These are phyloP conservation scores for Plasmodium gallinaceum DNA, from an alignment of 169 alveolate genomes.

Conservation along the genomic window DNA sequence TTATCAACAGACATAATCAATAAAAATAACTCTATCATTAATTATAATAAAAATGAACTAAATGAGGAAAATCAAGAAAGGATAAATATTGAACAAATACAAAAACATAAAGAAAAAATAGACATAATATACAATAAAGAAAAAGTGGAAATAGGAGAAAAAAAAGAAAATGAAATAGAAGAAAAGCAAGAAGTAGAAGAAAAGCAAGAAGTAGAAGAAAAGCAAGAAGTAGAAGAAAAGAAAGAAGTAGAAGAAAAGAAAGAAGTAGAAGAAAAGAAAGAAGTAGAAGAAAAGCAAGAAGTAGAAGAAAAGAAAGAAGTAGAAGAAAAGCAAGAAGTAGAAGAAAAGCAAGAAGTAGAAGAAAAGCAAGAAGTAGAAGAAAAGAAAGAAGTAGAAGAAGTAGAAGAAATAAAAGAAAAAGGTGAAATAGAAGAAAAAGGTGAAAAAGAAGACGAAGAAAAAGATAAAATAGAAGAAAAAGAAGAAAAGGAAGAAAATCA, in stretches of 20 bases:
- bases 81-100: too few species aligned
- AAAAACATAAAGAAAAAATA: neutral
- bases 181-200: neutral
- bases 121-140: neutral
- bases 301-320: neutral
- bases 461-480: neutral
- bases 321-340: neutral
- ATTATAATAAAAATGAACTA: neutral
- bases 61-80: too few species aligned
- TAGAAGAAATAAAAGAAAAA: neutral
- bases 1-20: neutral
- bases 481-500: conserved; percentile 2
- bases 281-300: neutral
- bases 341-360: neutral
- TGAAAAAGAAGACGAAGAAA: neutral
- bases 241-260: neutral
- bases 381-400: neutral
- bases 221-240: neutral
- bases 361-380: neutral
- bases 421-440: neutral
- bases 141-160: neutral
- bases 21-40: neutral
- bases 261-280: neutral
- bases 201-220: neutral
- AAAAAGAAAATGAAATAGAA: neutral